Base-by-base conservation (phyloP, 1,284 basidiomycete species). In the Rhodofomes roseus region DNA sequence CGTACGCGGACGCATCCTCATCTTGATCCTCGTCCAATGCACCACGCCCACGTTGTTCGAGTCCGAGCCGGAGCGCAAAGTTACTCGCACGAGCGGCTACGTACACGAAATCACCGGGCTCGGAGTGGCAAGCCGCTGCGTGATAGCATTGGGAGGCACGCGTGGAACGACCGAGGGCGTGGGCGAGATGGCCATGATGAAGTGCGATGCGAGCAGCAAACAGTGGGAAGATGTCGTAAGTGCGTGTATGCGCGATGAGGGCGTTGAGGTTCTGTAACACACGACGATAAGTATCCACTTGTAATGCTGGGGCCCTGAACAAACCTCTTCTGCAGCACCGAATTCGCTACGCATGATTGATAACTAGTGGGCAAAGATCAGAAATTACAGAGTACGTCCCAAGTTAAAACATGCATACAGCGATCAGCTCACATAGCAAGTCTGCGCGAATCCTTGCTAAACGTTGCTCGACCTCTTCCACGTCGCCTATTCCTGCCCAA, bases 181-280 rank as follows among this genome's bases (percentile, higher is more conserved):
- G 89, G 8, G 87, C 84, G 22, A 92, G 79, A 61, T 91, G 87
- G 0, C 84, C 89, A 61, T 89, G 81, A 60, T 87, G 81, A 4
- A 91, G 75, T 1, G 87, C 79, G 16, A 91, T 83, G 5, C 86
- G 82, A 0, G 84, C 77, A 1, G 84, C 77, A 66, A 86, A 91
- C 0, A 71, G 60, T 11, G 70, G 62, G 66, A 88, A 92, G 39
- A 90, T 71, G 12, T 71, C 69, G 59, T 81, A 71, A 1, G 81
- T 83, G 11, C 87, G 82, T 6, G 83, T 80, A 66, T 87, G 84
- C 0, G 87, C 81, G 44, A 89, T 84, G 2, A 89, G 70, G 2
- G 70, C 70, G 53, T 79, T 72, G 2, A 91, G 77, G 55, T 81
- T 77, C 81, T 85, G 62, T 12, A 7, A 6, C n/a, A 22, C 6